A percentile compares a stretch with the other conserved stretches of the same genome.
phyloP scores from a whole-genome alignment of 2,329 filamentous ascomycete species.

The Colletotrichum gloeosporioides region DNA sequence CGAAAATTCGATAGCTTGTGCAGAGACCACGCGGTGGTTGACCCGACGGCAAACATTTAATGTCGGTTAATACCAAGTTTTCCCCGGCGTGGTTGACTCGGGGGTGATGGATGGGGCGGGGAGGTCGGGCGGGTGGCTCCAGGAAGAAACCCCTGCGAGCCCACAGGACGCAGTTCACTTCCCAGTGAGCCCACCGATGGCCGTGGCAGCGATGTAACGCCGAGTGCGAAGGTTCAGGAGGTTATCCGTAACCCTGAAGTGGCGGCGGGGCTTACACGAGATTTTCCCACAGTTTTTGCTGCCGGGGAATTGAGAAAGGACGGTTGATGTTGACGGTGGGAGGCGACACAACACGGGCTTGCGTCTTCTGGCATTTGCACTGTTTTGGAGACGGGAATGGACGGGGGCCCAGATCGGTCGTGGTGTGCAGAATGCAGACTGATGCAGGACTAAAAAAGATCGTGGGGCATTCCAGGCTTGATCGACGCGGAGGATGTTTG shows the following conservation, averaged over 20 bases:
- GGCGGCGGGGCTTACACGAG: constrained; percentile 4
- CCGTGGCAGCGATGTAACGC: constrained; percentile 10
- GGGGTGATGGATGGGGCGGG: background rate
- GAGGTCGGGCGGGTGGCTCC: background rate
- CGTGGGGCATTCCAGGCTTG: constrained; percentile 11
- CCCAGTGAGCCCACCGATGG: constrained; percentile 4
- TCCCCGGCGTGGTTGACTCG: background rate
- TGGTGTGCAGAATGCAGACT: background rate
- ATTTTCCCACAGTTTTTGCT: background rate
- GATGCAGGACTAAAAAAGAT: background rate
- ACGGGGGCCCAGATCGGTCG: background rate
- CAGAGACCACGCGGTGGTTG: background rate
- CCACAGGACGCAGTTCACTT: background rate
- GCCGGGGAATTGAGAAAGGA: background rate
- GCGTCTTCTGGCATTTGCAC: background rate
- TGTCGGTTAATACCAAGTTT: constrained; percentile 7
- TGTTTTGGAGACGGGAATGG: background rate
- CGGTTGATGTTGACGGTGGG: background rate
- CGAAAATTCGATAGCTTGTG: background rate
- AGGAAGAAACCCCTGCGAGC: background rate
- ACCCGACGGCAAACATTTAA: background rate
- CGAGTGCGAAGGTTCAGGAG: constrained; percentile 1
- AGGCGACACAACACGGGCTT: background rate
- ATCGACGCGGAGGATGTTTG: background rate
- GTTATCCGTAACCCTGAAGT: background rate